Base-by-base conservation (phyloP, 208 protist species). In the Leishmania aethiopica region DNA sequence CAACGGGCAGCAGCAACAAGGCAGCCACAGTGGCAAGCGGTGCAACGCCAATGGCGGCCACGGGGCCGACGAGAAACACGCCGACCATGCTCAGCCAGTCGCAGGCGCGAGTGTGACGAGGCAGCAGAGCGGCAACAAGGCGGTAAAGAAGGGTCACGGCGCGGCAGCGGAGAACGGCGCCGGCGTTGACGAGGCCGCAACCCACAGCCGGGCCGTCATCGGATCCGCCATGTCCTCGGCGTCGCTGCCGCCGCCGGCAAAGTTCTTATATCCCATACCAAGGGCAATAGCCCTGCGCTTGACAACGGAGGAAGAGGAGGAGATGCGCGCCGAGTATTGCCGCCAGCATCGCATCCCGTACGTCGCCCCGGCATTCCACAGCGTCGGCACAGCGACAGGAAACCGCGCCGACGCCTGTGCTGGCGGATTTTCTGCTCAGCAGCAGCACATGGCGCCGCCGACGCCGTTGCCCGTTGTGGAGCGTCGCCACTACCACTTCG, bases 251-350 rank as follows among this genome's bases (percentile, higher is more conserved):
- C 82, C 78, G 32, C 82, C 82, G 3, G 37, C 3, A 2, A 78
- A 76, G 49, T 89, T 86, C 11, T 51, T 89, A 17, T 84, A 81
- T 66, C 88, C 88, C 3, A 70, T 91, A 1, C 77, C 88, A 0
- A 77, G 84, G 45, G 88, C 88, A 32, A 84, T 91, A 47, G 82
- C 84, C 22, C 75, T 91, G 22, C 80, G 85, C 75, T 82, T 91
- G 77, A 85, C 82, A 0, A 75, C 77, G 13, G 80, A 81, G 19
- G 82, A 88, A 67, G 85, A 89, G 57, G 79, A 87, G 28, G 82
- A 86, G 73, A 86, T 86, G 82, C 77, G 82, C 0, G 82, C 82
- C 25, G 82, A 78, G 78, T 86, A 82, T 42, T 86, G 82, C 82
- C 82, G 78, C 13, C 25, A 70, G 42, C 82, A 82, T 55, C 7